Percentiles rank a stretch among this genome's conserved stretches.
Evolutionary conservation across 2,329 filamentous ascomycete species (phyloP).

Genomic region (Ceratocystiopsis minuta): DNA sequence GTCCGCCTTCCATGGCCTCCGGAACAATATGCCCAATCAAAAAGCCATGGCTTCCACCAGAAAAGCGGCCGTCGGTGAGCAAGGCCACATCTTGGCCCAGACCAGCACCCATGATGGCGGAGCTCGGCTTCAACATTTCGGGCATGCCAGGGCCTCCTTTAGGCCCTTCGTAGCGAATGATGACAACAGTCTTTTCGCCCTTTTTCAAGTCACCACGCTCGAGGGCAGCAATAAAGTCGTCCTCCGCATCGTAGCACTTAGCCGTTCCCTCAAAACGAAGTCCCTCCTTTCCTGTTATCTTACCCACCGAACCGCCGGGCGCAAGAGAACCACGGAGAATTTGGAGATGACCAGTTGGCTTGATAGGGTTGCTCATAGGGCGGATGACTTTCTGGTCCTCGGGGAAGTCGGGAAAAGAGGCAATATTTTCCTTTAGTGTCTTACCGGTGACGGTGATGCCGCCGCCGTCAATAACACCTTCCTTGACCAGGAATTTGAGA

Average conservation of each 20-base stretch:
- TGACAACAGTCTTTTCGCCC: slow-evolving; percentile 73
- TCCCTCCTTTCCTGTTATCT: slow-evolving; percentile 93
- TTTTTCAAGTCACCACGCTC: slow-evolving; percentile 63
- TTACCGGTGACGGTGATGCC: slow-evolving; percentile 79
- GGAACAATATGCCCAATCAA: slow-evolving; percentile 77
- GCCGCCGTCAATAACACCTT: slow-evolving; percentile 61
- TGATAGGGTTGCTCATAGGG: slow-evolving; percentile 67
- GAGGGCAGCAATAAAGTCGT: slow-evolving; percentile 60
- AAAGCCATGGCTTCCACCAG: slow-evolving; percentile 70
- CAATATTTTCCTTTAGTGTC: slow-evolving; percentile 73
- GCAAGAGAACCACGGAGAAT: slow-evolving; percentile 75
- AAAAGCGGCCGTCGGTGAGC: slow-evolving; percentile 59
- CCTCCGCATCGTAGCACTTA: slow-evolving; percentile 68
- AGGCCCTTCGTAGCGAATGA: slow-evolving; percentile 85
- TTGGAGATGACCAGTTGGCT: slow-evolving; percentile 71
- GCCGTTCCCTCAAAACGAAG: slow-evolving; percentile 65
- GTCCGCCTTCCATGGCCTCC: slow-evolving; percentile 70
- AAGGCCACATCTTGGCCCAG: slow-evolving; percentile 60
- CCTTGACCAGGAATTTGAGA: slow-evolving; percentile 72
- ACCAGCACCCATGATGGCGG: slow-evolving; percentile 80
- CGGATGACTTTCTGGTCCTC: slow-evolving; percentile 68
- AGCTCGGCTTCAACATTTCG: slow-evolving; percentile 85
- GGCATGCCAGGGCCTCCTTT: slow-evolving; percentile 92
- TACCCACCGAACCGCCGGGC: slow-evolving; percentile 72
- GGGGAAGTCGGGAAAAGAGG: slow-evolving; percentile 54